These are phyloP conservation scores for Chaetomium olivaceum DNA, from an alignment of 2,329 filamentous ascomycete species.

Conservation along the genomic window DNA sequence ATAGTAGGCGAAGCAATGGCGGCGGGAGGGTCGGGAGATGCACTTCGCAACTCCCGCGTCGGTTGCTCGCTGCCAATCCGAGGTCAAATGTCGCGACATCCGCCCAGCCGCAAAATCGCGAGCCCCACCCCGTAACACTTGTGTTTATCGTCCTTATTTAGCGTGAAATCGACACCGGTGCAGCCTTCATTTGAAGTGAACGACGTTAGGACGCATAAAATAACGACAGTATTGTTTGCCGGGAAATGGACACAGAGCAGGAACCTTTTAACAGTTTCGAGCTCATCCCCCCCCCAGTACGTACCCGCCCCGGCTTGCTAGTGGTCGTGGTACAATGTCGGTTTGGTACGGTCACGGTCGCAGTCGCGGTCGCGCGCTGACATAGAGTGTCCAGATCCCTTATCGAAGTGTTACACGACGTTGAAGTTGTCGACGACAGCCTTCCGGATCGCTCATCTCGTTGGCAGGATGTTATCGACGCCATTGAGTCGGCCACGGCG, in stretches of 20 bases:
- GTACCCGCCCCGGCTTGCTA: background rate
- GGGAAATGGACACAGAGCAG: background rate
- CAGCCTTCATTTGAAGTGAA: background rate
- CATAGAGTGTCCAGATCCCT: background rate
- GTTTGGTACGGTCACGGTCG: background rate
- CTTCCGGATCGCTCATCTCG: background rate
- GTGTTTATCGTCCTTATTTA: background rate
- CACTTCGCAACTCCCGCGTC: background rate
- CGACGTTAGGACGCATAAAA: background rate
- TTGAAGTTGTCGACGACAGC: background rate
- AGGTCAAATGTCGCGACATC: background rate
- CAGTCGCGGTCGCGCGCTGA: background rate
- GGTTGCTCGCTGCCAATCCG: background rate
- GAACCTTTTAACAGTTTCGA: background rate
- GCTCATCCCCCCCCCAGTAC: background rate
- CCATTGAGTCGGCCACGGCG: slow-evolving; percentile 4
- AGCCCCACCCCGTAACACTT: background rate
- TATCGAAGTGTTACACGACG: background rate
- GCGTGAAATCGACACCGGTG: background rate
- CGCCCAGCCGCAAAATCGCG: background rate
- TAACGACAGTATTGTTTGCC: background rate
- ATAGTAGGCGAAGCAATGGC: background rate
- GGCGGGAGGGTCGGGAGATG: background rate
- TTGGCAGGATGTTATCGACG: slow-evolving; percentile 13
- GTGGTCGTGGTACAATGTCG: background rate